phyloP scores from a whole-genome alignment of 768 basidiomycete species.

The Termitomyces bulborhizus region DNA sequence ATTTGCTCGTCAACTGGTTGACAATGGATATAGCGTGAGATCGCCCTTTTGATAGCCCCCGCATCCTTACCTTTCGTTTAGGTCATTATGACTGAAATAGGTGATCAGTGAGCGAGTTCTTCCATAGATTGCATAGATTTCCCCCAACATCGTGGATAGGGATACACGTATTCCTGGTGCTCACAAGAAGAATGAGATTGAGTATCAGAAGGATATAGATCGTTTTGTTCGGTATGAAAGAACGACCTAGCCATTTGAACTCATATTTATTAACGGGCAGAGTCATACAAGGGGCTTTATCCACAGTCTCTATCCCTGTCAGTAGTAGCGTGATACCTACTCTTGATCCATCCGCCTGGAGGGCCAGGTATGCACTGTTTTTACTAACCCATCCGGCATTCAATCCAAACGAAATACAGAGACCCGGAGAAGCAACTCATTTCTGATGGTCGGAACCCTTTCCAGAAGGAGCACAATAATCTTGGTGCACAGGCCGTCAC shows the following conservation, averaged over 20 bases:
- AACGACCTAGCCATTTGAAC: neutral
- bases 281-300: neutral
- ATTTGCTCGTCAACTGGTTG: neutral
- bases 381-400: neutral
- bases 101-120: neutral
- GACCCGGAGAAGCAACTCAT: neutral
- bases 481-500: constrained; percentile 6
- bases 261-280: neutral
- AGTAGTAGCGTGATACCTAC: neutral
- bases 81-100: neutral
- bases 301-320: neutral
- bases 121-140: neutral
- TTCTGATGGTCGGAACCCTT: constrained; percentile 1
- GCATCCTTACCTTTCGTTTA: neutral
- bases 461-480: constrained; percentile 3
- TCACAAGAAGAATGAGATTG: constrained; percentile 28
- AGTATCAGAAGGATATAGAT: constrained; percentile 28
- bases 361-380: neutral
- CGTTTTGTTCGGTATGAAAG: constrained; percentile 17
- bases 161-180: constrained; percentile 6
- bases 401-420: neutral
- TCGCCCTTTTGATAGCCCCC: neutral
- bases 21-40: neutral
- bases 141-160: neutral
- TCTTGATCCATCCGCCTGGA: neutral